Percentiles rank a stretch among this genome's conserved stretches.
These are phyloP conservation scores for Angophora floribunda DNA, from an alignment of 345 rosid genomes.

Conservation along the genomic window DNA sequence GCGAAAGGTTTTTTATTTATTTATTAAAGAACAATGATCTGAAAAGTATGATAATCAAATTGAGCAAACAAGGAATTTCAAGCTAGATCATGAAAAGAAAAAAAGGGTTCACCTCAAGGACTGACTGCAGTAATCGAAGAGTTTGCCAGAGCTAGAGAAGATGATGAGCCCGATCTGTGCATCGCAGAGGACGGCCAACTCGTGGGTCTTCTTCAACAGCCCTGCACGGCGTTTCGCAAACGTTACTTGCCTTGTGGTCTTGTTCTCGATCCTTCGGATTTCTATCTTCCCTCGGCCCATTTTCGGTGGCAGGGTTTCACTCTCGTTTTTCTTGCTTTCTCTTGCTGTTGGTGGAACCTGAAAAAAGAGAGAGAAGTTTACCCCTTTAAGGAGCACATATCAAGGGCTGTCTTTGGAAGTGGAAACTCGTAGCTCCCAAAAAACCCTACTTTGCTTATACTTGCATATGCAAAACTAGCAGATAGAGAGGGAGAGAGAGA, in stretches of 20 bases:
- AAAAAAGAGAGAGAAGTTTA: not conserved
- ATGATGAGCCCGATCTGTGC: constrained; percentile 41
- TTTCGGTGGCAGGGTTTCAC: not conserved
- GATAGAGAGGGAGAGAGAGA: not conserved
- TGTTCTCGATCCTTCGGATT: constrained; percentile 33
- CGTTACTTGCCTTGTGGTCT: constrained; percentile 31
- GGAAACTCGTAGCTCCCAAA: constrained; percentile 5
- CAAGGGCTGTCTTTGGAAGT: not conserved
- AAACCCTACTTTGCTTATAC: not conserved
- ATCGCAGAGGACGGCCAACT: constrained; percentile 38
- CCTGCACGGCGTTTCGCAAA: constrained; percentile 37
- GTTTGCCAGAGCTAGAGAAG: constrained; percentile 34
- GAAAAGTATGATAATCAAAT: not conserved
- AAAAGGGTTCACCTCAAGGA: constrained; percentile 1
- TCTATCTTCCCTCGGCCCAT: constrained; percentile 43
- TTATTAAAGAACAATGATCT: not conserved
- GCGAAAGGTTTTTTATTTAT: not conserved
- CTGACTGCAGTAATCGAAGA: constrained; percentile 22
- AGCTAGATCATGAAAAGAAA: not conserved
- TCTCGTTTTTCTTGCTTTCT: not conserved
- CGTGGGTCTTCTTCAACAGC: constrained; percentile 35
- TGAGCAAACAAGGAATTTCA: not conserved
- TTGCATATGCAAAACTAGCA: not conserved
- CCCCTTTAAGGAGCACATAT: not conserved
- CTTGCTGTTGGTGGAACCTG: not conserved